A percentile compares a stretch with the other conserved stretches of the same genome.
phyloP scores from a whole-genome alignment of 495 filamentous ascomycete genomes.

The Podospora didyma region DNA sequence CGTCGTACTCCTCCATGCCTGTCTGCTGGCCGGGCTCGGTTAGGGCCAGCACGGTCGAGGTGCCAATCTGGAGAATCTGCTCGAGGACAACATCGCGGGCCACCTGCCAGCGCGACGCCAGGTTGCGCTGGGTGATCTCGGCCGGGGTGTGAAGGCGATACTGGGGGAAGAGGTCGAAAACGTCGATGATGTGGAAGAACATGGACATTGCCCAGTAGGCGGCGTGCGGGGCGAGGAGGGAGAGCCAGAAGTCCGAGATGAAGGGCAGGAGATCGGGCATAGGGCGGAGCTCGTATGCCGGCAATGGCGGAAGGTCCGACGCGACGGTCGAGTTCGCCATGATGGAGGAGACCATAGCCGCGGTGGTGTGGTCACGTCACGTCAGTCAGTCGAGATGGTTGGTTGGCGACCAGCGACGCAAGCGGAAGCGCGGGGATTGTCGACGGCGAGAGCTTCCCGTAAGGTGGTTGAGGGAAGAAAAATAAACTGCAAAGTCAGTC shows the following conservation, averaged over 20 bases:
- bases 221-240: slow-evolving; percentile 69
- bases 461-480: neutral
- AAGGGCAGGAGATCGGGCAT: slow-evolving; percentile 67
- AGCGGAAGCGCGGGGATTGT: neutral
- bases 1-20: slow-evolving; percentile 77
- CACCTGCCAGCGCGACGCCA: slow-evolving; percentile 75
- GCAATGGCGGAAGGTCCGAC: slow-evolving; percentile 68
- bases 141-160: slow-evolving; percentile 91
- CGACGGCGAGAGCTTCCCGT: too few species aligned
- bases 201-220: slow-evolving; percentile 88
- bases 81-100: slow-evolving; percentile 83
- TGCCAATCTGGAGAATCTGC: slow-evolving; percentile 77
- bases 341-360: neutral
- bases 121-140: slow-evolving; percentile 81
- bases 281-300: slow-evolving; percentile 62
- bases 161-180: slow-evolving; percentile 74
- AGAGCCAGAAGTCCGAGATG: slow-evolving; percentile 75
- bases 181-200: slow-evolving; percentile 81
- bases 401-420: neutral
- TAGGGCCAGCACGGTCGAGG: slow-evolving; percentile 56
- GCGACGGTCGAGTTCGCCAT: slow-evolving; percentile 44
- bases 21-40: slow-evolving; percentile 61
- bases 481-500: neutral
- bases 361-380: slow-evolving; percentile 2
- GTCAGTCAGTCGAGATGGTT: slow-evolving; percentile 9